Percentiles rank a stretch among this genome's conserved stretches.
Evolutionary conservation across 2,329 filamentous ascomycete species (phyloP).

Genomic region (Nothopassalora personata): DNA sequence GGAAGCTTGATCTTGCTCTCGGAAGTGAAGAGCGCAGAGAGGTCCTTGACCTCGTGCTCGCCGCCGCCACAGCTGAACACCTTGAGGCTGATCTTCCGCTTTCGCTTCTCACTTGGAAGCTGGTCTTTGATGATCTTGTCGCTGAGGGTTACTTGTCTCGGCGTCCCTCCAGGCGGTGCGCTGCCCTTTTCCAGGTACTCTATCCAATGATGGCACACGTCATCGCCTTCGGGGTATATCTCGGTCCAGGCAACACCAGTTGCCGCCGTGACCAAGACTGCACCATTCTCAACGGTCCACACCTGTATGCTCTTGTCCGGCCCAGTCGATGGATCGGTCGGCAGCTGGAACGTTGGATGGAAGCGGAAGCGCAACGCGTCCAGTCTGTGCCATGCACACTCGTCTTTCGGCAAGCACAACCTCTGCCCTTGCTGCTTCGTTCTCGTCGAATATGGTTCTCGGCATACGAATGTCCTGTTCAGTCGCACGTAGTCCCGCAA

Average conservation of each 20-base stretch:
- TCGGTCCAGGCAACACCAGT: slow-evolving; percentile 84
- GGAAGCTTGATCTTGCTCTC: slow-evolving; percentile 68
- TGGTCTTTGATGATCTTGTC: slow-evolving; percentile 69
- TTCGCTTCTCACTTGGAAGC: slow-evolving; percentile 67
- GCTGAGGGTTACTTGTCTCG: slow-evolving; percentile 67
- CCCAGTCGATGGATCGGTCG: slow-evolving; percentile 61
- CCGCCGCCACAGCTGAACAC: slow-evolving; percentile 74
- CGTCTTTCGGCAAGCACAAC: slow-evolving; percentile 67
- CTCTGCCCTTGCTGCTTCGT: slow-evolving; percentile 76
- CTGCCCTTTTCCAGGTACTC: slow-evolving; percentile 65
- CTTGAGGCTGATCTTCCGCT: slow-evolving; percentile 61
- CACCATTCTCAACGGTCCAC: slow-evolving; percentile 75
- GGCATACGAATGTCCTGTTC: slow-evolving; percentile 74
- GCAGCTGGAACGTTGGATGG: slow-evolving; percentile 83
- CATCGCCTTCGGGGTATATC: slow-evolving; percentile 72
- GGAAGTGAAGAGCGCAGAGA: slow-evolving; percentile 64
- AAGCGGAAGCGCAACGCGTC: slow-evolving; percentile 83
- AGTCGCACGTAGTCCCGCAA: slow-evolving; percentile 77
- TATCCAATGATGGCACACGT: slow-evolving; percentile 72
- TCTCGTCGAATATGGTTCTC: slow-evolving; percentile 80
- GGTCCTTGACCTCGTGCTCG: slow-evolving; percentile 70
- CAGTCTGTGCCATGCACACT: slow-evolving; percentile 86
- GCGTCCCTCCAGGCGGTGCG: slow-evolving; percentile 52
- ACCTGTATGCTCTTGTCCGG: slow-evolving; percentile 75
- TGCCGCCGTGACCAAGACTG: slow-evolving; percentile 69